Base-by-base conservation (phyloP, 1,284 basidiomycete species). In the Fomitopsis pinicola region DNA sequence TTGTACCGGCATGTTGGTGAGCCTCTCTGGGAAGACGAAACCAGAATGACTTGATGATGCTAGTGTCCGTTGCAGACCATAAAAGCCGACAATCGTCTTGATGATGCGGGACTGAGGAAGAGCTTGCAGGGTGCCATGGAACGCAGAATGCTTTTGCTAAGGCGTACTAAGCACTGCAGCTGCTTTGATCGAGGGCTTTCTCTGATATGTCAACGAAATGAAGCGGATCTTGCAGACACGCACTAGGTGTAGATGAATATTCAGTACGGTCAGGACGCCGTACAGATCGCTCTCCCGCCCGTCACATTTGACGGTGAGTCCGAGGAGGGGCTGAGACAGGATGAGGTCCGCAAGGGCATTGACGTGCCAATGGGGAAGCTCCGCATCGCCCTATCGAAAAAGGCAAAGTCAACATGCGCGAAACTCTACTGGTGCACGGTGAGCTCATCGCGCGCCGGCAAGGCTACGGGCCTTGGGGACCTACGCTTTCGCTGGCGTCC, bases 1-100 rank as follows among this genome's bases (percentile, higher is more conserved):
- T 67, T 97, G 92, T 4, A 94, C 87, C 0, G 95, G 95, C 85
- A 98, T 94, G 73, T 97, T 98, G 68, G 96, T 83, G 60, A 97
- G 79, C 1, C 95, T 82, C 71, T 97, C 92, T 62, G 88, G 91
- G 67, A 97, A 79, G 15, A 97, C 81, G 22, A 96, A 80, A 0
- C 92, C 95, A 57, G 95, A 82, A 62, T 90, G 86, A 5, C 22
- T 22, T 22, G 22, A 22, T 22, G 22, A 22, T 22, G 22, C 22
- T 22, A 22, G 22, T 22, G 1, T 22, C 22, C 22, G 22, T 22
- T 22, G 22, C 22, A 22, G 22, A 22, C 22, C 22, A 22, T 22
- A 22, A 22, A 22, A 22, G 22, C 22, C 22, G 22, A 22, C 22
- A 22, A 22, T 22, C 22, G 22, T 22, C 80, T 76, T 40, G 69